phyloP scores from a whole-genome alignment of 495 filamentous ascomycete species.

The Penicillium antarcticum region DNA sequence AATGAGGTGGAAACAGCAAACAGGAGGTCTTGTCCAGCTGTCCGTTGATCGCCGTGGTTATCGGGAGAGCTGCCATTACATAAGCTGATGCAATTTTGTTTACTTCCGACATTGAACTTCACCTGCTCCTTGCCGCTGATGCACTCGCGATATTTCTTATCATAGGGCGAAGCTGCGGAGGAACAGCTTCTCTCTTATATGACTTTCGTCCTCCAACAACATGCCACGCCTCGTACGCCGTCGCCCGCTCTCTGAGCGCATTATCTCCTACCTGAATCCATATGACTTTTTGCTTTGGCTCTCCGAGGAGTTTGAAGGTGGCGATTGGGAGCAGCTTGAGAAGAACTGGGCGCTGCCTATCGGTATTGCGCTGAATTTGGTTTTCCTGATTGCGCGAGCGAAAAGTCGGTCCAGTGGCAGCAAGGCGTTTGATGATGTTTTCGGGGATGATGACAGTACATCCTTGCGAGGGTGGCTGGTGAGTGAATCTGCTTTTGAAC shows the following conservation, averaged over 20 bases:
- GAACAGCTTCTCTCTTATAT: slow-evolving; percentile 15
- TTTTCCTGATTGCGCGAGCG: slow-evolving; percentile 79
- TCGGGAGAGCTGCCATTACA: slow-evolving; percentile 20
- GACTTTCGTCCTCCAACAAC: slow-evolving; percentile 16
- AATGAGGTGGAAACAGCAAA: background rate
- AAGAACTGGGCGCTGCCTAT: slow-evolving; percentile 70
- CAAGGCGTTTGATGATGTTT: slow-evolving; percentile 70
- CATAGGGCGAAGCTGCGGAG: slow-evolving; percentile 20
- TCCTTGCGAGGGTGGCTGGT: slow-evolving; percentile 78
- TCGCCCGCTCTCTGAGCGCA: slow-evolving; percentile 69
- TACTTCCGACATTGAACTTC: slow-evolving; percentile 8
- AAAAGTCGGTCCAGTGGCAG: slow-evolving; percentile 53
- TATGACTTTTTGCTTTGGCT: slow-evolving; percentile 85
- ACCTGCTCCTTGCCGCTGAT: slow-evolving; percentile 5
- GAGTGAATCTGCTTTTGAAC: slow-evolving; percentile 34
- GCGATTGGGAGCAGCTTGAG: slow-evolving; percentile 79
- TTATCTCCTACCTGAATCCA: slow-evolving; percentile 77
- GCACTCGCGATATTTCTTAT: background rate
- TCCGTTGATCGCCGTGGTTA: slow-evolving; percentile 17
- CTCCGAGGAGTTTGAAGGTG: slow-evolving; percentile 82
- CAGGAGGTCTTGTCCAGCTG: slow-evolving; percentile 3
- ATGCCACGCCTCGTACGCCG: slow-evolving; percentile 81
- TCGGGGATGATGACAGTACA: slow-evolving; percentile 63
- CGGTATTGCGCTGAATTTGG: slow-evolving; percentile 69
- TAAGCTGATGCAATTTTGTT: slow-evolving; percentile 30